Evolutionary conservation across 2,329 filamentous ascomycete genomes (phyloP), one percentile per base, ranked within the genome.

Genomic region (Fusarium sp.): DNA sequence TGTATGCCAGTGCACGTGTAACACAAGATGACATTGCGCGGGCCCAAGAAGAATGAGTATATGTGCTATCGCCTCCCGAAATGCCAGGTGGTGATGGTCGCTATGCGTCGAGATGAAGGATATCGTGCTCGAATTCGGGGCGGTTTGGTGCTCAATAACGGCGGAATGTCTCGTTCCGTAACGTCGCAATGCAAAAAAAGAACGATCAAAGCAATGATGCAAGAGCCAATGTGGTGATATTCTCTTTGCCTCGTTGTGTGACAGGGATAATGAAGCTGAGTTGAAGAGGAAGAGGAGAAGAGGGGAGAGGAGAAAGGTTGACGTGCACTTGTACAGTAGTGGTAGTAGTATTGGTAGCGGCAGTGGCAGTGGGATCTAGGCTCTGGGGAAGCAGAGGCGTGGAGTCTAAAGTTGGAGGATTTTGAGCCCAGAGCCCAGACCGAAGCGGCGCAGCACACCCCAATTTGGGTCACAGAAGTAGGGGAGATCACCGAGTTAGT

Each of bases 291-390:
- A 20, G 50, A 46, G 49, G 56, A 67, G 69, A 66, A 65, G 67
- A 73, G 71, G 69, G 55, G 64, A 69, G 69, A 61, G 64, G 54
- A 67, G 55, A 55, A 68, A 57, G 33, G 60, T 70, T 46, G 69
- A 66, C 40, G 69, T 60, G 69, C 60, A 69, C 42, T 50, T 30
- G 30, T 40, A 41, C 30, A 13, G 53, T 48, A 49, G 20, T 12
- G 41, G 54, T 27, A 53, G 35, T n/a, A n/a, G n/a, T n/a, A n/a
- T n/a, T 18, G 10, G 46, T 14, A 53, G 56, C 23, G 60, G 60
- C 49, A 71, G 63, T 71, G 58, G 60, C 49, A 71, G 63, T 71
- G 58, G 69, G 60, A 64, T 67, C 33, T 61, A 66, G 64, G 62
- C 45, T 67, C 64, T 63, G 64, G 64, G 64, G 64, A 67, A 67